A percentile compares a stretch with the other conserved stretches of the same genome.
phyloP scores from a whole-genome alignment of 257 asterid genomes.

The Lycium barbarum region DNA sequence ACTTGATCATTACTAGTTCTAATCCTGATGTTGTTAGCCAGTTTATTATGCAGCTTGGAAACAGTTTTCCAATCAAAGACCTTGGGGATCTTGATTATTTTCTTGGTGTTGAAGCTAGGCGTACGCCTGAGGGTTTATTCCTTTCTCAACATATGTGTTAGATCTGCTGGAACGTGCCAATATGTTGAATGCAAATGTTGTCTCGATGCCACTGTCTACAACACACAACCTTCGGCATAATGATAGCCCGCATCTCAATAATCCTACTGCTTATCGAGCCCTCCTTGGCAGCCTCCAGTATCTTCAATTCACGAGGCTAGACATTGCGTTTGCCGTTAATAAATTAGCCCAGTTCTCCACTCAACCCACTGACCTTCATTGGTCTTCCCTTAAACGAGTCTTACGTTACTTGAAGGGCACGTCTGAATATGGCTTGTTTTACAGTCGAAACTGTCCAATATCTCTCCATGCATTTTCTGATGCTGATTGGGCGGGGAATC shows the following conservation, averaged over 20 bases:
- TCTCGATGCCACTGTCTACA: not conserved
- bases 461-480: not conserved
- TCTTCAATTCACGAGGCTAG: not conserved
- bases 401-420: not conserved
- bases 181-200: not conserved
- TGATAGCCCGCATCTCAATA: not conserved
- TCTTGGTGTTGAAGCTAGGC: conserved; percentile 20
- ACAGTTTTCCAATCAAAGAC: not conserved
- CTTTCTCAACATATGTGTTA: not conserved
- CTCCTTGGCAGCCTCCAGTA: not conserved
- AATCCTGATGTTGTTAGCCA: too few relatives aligned
- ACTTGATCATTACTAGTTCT: not conserved
- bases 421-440: not conserved
- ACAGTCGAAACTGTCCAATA: not conserved
- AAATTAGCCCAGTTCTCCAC: conserved; percentile 26
- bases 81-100: not conserved
- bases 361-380: not conserved
- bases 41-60: not conserved
- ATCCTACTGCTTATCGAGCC: not conserved
- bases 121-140: not conserved
- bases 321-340: not conserved
- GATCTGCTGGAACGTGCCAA: not conserved
- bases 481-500: conserved; percentile 7
- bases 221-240: not conserved
- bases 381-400: not conserved